phyloP scores from a whole-genome alignment of 192 early-diverging fungal genomes.

The Gorgonomyces haynaldii region DNA sequence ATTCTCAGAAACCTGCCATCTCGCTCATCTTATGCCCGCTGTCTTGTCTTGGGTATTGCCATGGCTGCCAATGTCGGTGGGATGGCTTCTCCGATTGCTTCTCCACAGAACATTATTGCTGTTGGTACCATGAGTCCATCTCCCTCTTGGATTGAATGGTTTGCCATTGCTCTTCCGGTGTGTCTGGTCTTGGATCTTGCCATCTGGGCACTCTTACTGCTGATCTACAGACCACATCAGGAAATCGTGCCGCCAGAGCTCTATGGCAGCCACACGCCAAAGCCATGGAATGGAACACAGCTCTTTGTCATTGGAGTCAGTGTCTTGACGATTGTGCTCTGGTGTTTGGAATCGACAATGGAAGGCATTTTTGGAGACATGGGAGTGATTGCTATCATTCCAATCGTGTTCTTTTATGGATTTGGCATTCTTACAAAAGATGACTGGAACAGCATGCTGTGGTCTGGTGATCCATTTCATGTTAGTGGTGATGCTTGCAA shows the following conservation, averaged over 20 bases:
- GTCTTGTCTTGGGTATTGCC: constrained; percentile 92
- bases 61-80: constrained; percentile 92
- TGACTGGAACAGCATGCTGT: constrained; percentile 92
- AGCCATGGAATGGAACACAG: constrained; percentile 40
- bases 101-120: constrained; percentile 95
- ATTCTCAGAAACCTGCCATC: constrained; percentile 81
- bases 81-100: constrained; percentile 94
- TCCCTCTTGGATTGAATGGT: constrained; percentile 87
- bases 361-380: constrained; percentile 81
- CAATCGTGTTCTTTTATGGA: constrained; percentile 80
- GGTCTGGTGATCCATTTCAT: constrained; percentile 58
- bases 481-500: constrained; percentile 56
- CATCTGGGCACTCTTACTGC: constrained; percentile 72
- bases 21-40: constrained; percentile 67
- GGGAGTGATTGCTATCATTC: constrained; percentile 90
- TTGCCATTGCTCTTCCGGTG: constrained; percentile 74
- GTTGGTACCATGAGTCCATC: constrained; percentile 83
- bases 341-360: constrained; percentile 74
- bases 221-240: constrained; percentile 64
- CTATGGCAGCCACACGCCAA: constrained; percentile 21
- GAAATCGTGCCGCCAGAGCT: constrained; percentile 22
- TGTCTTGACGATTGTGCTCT: constrained; percentile 67
- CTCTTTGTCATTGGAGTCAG: constrained; percentile 67
- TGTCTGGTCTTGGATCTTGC: constrained; percentile 65
- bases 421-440: constrained; percentile 86